phyloP scores from a whole-genome alignment of 768 basidiomycete genomes.

The Leccinum arenicola region DNA sequence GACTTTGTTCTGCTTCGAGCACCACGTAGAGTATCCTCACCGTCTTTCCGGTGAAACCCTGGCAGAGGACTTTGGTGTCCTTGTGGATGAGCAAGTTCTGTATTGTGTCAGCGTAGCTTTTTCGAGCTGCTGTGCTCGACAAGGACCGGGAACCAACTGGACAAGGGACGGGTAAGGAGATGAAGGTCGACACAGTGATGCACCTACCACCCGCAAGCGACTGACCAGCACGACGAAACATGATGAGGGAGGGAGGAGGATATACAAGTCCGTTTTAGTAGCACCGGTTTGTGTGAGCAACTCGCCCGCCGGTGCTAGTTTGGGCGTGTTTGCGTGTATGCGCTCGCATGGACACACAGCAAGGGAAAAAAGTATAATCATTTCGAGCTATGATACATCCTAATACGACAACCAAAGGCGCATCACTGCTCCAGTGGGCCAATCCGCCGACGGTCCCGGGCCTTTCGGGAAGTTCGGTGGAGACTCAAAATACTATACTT shows the following conservation, averaged over 20 bases:
- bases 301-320: constrained; percentile 20
- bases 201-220: constrained; percentile 52
- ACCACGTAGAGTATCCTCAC: constrained; percentile 39
- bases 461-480: constrained; percentile 72
- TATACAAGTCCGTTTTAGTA: constrained; percentile 7
- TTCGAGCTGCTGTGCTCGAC: constrained; percentile 70
- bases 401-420: constrained; percentile 1
- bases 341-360: background rate
- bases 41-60: constrained; percentile 97
- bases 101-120: constrained; percentile 85
- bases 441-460: constrained; percentile 57
- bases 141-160: constrained; percentile 75
- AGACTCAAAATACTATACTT: constrained; percentile 73
- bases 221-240: constrained; percentile 64
- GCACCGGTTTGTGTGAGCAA: constrained; percentile 13
- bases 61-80: constrained; percentile 89
- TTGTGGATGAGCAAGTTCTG: constrained; percentile 90
- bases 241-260: constrained; percentile 14
- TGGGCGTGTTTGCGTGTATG: constrained; percentile 24
- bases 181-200: background rate
- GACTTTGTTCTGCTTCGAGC: background rate
- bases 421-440: constrained; percentile 29
- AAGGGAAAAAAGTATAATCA: constrained; percentile 12
- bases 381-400: constrained; percentile 16
- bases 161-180: background rate